phyloP scores from a whole-genome alignment of 2,329 filamentous ascomycete species.

The Piedraia hortae region DNA sequence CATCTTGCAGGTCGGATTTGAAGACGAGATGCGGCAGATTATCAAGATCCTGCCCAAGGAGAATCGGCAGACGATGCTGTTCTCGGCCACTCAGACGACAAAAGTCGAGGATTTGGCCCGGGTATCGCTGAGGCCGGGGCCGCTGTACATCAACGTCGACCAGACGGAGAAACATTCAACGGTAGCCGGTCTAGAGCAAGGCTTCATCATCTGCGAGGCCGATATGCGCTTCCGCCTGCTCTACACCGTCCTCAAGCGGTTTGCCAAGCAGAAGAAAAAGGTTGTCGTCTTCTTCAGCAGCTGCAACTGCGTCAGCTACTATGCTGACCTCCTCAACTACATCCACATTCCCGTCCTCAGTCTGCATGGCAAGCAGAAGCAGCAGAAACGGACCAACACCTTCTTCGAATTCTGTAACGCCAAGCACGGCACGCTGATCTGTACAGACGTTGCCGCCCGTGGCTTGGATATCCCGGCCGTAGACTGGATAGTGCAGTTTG shows the following conservation, averaged over 20 bases:
- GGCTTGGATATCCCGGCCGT: slow-evolving; percentile 88
- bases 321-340: slow-evolving; percentile 85
- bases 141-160: slow-evolving; percentile 92
- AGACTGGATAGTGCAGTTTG: slow-evolving; percentile 91
- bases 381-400: slow-evolving; percentile 94
- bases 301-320: slow-evolving; percentile 70
- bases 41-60: slow-evolving; percentile 78
- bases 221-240: slow-evolving; percentile 84
- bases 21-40: slow-evolving; percentile 93
- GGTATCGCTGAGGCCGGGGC: slow-evolving; percentile 72
- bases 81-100: slow-evolving; percentile 92
- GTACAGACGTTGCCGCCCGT: slow-evolving; percentile 85
- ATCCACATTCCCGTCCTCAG: slow-evolving; percentile 77
- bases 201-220: slow-evolving; percentile 77
- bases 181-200: slow-evolving; percentile 80
- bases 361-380: slow-evolving; percentile 87
- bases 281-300: slow-evolving; percentile 86
- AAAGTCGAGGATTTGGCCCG: slow-evolving; percentile 93
- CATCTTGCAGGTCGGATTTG: slow-evolving; percentile 90
- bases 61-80: slow-evolving; percentile 85
- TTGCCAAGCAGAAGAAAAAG: slow-evolving; percentile 88
- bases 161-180: slow-evolving; percentile 71
- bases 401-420: slow-evolving; percentile 93
- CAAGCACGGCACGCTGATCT: slow-evolving; percentile 65
- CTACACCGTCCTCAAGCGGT: slow-evolving; percentile 79